Evolutionary conservation across 108 stramenopile species (phyloP), one percentile per base, ranked within the genome.

Genomic region (Schizochytrium sp.): DNA sequence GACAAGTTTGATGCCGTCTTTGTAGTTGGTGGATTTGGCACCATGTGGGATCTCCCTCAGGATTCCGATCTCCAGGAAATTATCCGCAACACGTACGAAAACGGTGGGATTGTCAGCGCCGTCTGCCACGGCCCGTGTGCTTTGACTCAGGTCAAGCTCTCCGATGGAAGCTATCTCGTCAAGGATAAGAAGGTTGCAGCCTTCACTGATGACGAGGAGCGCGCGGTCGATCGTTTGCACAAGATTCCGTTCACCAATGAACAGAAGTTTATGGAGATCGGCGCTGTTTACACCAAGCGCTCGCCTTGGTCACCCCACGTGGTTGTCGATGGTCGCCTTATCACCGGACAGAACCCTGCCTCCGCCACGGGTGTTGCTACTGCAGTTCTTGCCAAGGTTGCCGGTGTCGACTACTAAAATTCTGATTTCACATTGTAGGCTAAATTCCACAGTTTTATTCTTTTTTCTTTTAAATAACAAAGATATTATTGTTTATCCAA

Each of bases 291-390:
- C 76, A 46, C 76, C 47, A 91, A 90, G 87, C 87, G n/a, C 28
- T 89, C 91, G 56, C 59, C 91, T 4, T 92, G 89, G 89, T 87
- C 72, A 13, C 60, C 89, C 38, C 91, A 88, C 56, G 90, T 88
- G 7, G 89, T 89, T 13, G 87, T 64, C 46, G 90, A 91, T 19
- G 91, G 89, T 19, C 87, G 91, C 56, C 46, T 92, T 19, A 69
- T 92, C 41, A 90, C 91, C 46, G 91, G 91, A n/a, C 91, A 92
- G 91, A 92, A 92, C 83, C 91, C 91, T 13, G 88, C 88, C 55
- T 91, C 91, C 19, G 91, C 91, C 15, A 55, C 83, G 2, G 55
- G 89, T 45, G 90, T 88, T 41, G 91, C 91, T 19, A 17, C 91
- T 45, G 88, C 88, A 42, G 87, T 91, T 44, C 64, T 69, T 15